Conservation (phyloP, 768 basidiomycete genomes). For the Suillus variegatus region DNA sequence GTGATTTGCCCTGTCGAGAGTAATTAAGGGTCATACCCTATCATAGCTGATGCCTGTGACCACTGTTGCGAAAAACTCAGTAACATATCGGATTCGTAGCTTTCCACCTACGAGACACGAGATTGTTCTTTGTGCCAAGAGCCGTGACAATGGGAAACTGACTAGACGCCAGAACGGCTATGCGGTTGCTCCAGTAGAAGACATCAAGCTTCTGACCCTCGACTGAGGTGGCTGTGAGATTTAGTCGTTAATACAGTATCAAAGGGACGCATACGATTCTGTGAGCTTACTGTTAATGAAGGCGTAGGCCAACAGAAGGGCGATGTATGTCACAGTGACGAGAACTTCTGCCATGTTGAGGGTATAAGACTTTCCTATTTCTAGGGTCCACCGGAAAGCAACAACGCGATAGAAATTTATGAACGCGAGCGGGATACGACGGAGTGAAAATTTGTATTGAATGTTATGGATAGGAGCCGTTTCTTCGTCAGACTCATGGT, state of each 20-base stretch:
- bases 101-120: conserved; percentile 37
- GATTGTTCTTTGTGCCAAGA: conserved; percentile 52
- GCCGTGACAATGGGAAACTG: conserved; percentile 47
- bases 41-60: conserved; percentile 31
- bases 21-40: conserved; percentile 16
- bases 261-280: conserved; percentile 15
- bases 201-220: conserved; percentile 14
- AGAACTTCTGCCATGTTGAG: conserved; percentile 43
- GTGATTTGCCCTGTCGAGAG: background rate
- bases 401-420: conserved; percentile 48
- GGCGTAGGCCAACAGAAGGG: conserved; percentile 44
- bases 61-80: conserved; percentile 15
- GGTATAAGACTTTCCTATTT: conserved; percentile 41
- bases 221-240: conserved; percentile 2
- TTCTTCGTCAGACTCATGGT: conserved; percentile 18
- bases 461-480: background rate
- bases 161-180: conserved; percentile 32
- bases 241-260: background rate
- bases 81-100: too few species aligned
- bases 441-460: conserved; percentile 39
- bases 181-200: conserved; percentile 30
- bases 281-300: conserved; percentile 42
- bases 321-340: conserved; percentile 48
- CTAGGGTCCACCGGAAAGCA: conserved; percentile 49
- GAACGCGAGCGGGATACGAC: conserved; percentile 37